These are phyloP conservation scores for Sporothrix pseudoabietina DNA, from an alignment of 2,329 filamentous ascomycete species.

Conservation along the genomic window DNA sequence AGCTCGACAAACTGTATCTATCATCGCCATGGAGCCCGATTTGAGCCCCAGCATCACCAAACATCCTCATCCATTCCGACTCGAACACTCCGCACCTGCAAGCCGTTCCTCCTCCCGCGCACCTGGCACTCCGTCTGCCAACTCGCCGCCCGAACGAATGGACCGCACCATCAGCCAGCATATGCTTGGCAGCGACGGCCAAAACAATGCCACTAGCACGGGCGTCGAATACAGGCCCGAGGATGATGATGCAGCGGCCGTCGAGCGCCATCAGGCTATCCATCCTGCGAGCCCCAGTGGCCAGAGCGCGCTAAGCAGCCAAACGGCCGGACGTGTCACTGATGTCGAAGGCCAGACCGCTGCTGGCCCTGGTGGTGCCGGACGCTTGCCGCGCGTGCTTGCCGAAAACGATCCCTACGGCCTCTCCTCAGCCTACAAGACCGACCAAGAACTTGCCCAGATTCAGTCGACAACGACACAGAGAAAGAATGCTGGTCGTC, in stretches of 20 bases:
- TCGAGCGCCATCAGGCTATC: slow-evolving; percentile 47
- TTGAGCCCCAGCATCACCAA: slow-evolving; percentile 41
- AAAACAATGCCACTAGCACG: slow-evolving; percentile 48
- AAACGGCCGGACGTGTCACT: slow-evolving; percentile 30
- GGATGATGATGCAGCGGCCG: slow-evolving; percentile 46
- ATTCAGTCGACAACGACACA: slow-evolving; percentile 80
- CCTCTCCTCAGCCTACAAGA: slow-evolving; percentile 76
- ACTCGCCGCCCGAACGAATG: slow-evolving; percentile 21
- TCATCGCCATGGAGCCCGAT: slow-evolving; percentile 40
- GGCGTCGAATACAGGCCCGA: slow-evolving; percentile 47
- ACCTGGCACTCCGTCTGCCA: slow-evolving; percentile 32
- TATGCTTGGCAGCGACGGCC: slow-evolving; percentile 37
- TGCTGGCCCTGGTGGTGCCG: slow-evolving; percentile 38
- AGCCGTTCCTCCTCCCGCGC: slow-evolving; percentile 38
- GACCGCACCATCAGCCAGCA: slow-evolving; percentile 38
- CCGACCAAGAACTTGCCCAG: slow-evolving; percentile 70
- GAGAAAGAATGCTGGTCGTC: neutral
- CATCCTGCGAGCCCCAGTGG: slow-evolving; percentile 23
- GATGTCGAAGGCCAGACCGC: slow-evolving; percentile 56
- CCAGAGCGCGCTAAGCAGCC: slow-evolving; percentile 21
- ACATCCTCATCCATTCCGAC: slow-evolving; percentile 47
- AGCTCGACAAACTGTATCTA: neutral
- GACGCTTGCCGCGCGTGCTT: slow-evolving; percentile 60
- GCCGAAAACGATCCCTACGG: slow-evolving; percentile 77
- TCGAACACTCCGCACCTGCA: slow-evolving; percentile 40